These are phyloP conservation scores for Microbotryum lychnidis-dioicae DNA, from an alignment of 1,284 basidiomycete species.

Conservation along the genomic window DNA sequence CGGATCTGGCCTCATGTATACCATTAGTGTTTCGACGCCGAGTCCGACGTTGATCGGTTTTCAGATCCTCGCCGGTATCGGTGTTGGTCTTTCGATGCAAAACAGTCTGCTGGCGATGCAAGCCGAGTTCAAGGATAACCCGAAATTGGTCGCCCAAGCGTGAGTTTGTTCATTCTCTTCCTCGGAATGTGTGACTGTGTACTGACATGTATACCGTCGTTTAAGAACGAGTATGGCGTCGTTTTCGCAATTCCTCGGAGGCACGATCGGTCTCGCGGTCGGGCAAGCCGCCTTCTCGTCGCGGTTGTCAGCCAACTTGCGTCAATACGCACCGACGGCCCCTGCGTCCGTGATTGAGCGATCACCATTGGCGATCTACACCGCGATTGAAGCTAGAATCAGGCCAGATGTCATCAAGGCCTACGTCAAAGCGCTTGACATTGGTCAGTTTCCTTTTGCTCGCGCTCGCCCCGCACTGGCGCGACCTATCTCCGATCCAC, in stretches of 20 bases:
- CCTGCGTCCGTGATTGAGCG: conserved; percentile 16
- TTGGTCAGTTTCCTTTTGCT: conserved; percentile 1
- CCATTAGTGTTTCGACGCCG: conserved; percentile 39
- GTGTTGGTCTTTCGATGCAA: conserved; percentile 23
- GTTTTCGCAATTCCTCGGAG: conserved; percentile 15
- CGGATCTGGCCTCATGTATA: conserved; percentile 47
- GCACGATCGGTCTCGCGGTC: conserved; percentile 18
- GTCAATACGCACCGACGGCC: conserved; percentile 18
- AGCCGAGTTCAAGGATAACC: conserved; percentile 23
- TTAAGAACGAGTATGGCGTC: conserved; percentile 13
- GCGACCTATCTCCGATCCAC: no score
- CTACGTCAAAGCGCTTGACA: conserved; percentile 18
- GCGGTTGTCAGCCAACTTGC: conserved; percentile 19
- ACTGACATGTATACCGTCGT: no score
- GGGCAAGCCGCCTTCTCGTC: conserved; percentile 20
- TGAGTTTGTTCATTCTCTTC: no score
- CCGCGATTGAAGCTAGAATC: background rate
- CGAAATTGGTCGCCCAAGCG: conserved; percentile 17
- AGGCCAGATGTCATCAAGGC: conserved; percentile 8
- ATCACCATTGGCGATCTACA: conserved; percentile 20
- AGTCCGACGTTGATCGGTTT: conserved; percentile 44
- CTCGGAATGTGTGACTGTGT: no score
- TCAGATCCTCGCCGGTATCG: conserved; percentile 43
- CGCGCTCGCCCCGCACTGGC: no score
- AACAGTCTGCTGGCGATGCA: conserved; percentile 27